phyloP scores from a whole-genome alignment of 768 basidiomycete genomes.

The Heimioporus sp. region DNA sequence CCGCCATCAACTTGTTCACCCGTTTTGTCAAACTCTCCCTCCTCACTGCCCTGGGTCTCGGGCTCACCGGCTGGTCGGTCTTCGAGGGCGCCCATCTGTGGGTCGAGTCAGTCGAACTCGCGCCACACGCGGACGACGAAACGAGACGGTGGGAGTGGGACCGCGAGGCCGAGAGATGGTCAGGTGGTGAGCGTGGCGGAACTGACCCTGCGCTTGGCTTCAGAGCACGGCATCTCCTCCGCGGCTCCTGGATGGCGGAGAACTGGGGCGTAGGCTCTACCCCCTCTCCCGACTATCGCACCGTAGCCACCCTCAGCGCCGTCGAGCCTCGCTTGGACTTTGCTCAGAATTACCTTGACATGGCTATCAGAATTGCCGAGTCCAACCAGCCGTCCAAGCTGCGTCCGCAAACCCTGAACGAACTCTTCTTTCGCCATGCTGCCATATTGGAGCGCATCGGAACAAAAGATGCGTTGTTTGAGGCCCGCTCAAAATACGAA shows the following conservation, averaged over 20 bases:
- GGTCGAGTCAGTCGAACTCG: conserved; percentile 57
- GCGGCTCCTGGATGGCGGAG: conserved; percentile 71
- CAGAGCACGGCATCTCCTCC: conserved; percentile 56
- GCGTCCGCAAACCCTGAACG: conserved; percentile 48
- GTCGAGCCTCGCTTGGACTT: conserved; percentile 55
- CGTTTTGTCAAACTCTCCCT: conserved; percentile 52
- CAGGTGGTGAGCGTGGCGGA: conserved; percentile 55
- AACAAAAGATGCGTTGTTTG: conserved; percentile 43
- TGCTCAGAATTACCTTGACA: conserved; percentile 52
- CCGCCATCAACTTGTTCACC: conserved; percentile 43
- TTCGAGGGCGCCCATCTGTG: conserved; percentile 60
- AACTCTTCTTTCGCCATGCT: conserved; percentile 57
- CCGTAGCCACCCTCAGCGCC: conserved; percentile 39
- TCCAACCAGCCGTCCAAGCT: conserved; percentile 37
- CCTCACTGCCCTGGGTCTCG: conserved; percentile 42
- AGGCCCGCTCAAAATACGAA: conserved; percentile 57
- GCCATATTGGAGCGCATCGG: conserved; percentile 62
- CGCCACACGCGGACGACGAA: conserved; percentile 49
- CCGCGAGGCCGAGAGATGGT: conserved; percentile 59
- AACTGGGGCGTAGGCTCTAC: conserved; percentile 58
- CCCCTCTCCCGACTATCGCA: conserved; percentile 33
- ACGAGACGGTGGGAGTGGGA: conserved; percentile 67
- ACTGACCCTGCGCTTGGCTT: conserved; percentile 72
- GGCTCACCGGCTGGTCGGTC: conserved; percentile 42
- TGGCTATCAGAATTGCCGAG: conserved; percentile 48